A percentile compares a stretch with the other conserved stretches of the same genome.
phyloP scores from a whole-genome alignment of 176 grass and related monocot genomes.

The Oryza brachyantha region DNA sequence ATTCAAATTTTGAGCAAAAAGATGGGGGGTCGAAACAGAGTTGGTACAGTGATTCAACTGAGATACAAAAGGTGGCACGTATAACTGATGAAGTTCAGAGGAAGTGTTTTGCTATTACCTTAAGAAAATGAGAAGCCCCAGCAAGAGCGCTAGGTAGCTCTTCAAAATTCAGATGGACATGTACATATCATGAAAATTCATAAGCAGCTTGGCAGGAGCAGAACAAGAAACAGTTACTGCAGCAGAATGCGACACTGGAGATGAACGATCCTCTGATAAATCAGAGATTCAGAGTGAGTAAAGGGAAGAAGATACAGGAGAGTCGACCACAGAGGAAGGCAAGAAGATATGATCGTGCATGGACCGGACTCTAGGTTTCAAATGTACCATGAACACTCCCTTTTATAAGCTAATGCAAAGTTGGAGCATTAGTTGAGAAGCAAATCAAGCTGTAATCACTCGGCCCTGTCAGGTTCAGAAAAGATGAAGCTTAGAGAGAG shows the following conservation, averaged over 20 bases:
- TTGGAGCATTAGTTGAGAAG: not conserved
- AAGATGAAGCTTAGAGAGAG: conserved; percentile 6
- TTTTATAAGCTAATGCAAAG: conserved; percentile 24
- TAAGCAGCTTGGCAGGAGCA: not conserved
- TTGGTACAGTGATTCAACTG: not conserved
- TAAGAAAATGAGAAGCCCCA: not conserved
- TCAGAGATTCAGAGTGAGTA: not conserved
- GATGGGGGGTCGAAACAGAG: not conserved
- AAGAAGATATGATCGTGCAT: not conserved
- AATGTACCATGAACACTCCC: not conserved
- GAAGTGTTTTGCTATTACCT: conserved; percentile 13
- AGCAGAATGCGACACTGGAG: not conserved
- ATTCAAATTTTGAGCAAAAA: no score
- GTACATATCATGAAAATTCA: not conserved
- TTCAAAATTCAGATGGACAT: not conserved
- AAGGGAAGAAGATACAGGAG: conserved; percentile 19
- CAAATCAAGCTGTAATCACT: not conserved
- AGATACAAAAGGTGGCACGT: not conserved
- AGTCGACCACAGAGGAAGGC: not conserved
- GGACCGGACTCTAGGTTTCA: conserved; percentile 26
- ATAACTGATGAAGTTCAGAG: not conserved
- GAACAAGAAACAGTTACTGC: not conserved
- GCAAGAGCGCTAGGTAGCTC: not conserved
- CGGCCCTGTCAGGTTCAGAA: not conserved
- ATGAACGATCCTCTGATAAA: not conserved